Evolutionary conservation across 768 basidiomycete genomes (phyloP).

Genomic region (Tulasnella sp.): DNA sequence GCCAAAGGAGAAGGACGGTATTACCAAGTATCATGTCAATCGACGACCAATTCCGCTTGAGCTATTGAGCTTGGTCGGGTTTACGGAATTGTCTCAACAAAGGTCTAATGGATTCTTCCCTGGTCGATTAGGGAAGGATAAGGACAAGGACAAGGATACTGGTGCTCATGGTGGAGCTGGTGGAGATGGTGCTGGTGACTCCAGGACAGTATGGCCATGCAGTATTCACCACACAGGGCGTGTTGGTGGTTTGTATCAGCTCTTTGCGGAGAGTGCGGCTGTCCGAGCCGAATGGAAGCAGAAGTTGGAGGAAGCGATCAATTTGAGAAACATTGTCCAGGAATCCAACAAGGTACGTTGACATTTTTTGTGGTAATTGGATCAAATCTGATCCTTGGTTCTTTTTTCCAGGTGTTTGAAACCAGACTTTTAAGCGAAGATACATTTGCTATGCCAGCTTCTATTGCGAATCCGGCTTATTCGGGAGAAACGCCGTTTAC

Average conservation of each 20-base stretch:
- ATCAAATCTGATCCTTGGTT: background rate
- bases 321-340: slow-evolving; percentile 70
- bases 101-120: slow-evolving; percentile 61
- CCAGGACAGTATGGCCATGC: slow-evolving; percentile 72
- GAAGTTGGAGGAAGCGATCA: slow-evolving; percentile 80
- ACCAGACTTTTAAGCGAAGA: slow-evolving; percentile 79
- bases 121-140: slow-evolving; percentile 29
- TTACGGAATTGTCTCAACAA: slow-evolving; percentile 66
- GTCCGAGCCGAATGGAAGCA: slow-evolving; percentile 77
- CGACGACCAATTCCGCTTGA: slow-evolving; percentile 89
- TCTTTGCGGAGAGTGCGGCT: slow-evolving; percentile 73
- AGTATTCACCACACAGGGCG: slow-evolving; percentile 83
- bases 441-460: slow-evolving; percentile 69
- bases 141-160: slow-evolving; percentile 21
- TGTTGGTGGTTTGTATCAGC: slow-evolving; percentile 69
- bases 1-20: slow-evolving; percentile 60
- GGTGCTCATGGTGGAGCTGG: slow-evolving; percentile 22
- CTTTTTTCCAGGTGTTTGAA: slow-evolving; percentile 54
- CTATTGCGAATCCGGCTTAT: slow-evolving; percentile 27
- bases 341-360: slow-evolving; percentile 63
- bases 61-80: slow-evolving; percentile 70
- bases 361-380: background rate
- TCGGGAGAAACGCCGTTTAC: slow-evolving; percentile 27
- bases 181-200: slow-evolving; percentile 31
- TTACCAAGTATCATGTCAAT: slow-evolving; percentile 66